Evolutionary conservation across 805 yeast genomes (phyloP), one percentile per base, ranked within the genome.

Genomic region (Zygoascus tannicola): DNA sequence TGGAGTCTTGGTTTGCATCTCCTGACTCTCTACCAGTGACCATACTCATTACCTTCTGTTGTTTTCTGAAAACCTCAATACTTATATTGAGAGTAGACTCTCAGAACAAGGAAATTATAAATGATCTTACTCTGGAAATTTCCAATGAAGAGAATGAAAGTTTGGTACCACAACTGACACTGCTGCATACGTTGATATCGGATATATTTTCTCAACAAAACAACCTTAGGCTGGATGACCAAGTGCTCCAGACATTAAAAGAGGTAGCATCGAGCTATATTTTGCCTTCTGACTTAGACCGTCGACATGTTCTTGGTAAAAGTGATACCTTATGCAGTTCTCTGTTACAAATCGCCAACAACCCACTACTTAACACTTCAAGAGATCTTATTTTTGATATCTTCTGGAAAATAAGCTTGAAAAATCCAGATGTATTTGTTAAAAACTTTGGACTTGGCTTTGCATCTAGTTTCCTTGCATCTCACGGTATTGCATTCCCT

Each of bases 371-470:
- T 26, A 38, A 44, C 22, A 50, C 50, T 22, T 23, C 33, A 22
- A 36, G 47, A 20, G 50, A 54, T 26, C 35, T 53, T 8, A 38
- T 53, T 18, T 47, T 44, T 40, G 56, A 52, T 26, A 43, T 54
- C 5, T 43, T 55, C 34, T 57, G 57, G 53, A 49, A 44, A 7
- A 45, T 47, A 5, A 47, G 56, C 22, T 47, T 44, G 22, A 46
- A 49, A 35, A 47, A 50, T 26, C 48, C 53, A 15, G 46, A 44
- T 21, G 44, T 41, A 32, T 52, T 58, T 22, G 48, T 56, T 10
- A 26, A 46, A 8, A 52, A 50, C 28, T 56, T 58, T 32, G 63
- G 63, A 2, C 45, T 50, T 10, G 63, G 63, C 4, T 52, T 49
- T 35, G 61, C 63, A 4, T 47, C 55, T 5, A 56, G 61, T 14